Evolutionary conservation across 139 green algal species (phyloP), one percentile per base, ranked within the genome.

Genomic region (Dunaliella primolecta): DNA sequence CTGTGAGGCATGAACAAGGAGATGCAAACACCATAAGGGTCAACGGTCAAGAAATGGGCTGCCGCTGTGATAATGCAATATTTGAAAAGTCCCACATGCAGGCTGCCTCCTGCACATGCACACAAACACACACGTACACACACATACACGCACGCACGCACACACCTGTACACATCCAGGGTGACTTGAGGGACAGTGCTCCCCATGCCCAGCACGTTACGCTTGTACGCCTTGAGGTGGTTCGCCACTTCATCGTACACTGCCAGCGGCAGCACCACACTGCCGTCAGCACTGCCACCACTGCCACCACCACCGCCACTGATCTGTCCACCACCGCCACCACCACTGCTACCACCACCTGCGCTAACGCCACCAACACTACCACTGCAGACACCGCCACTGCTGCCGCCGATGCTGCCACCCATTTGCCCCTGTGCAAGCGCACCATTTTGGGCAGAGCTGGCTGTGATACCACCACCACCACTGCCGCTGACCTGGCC

Each of bases 241-340:
- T 2, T 55, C 25, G 81, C 80, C 36, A 92, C 86, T 25, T 79
- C 29, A 78, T 92, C 85, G 75, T 92, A 92, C 21, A 87, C n/a
- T 0, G 34, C 29, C 78, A 92, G 74, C 0, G 80, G 84, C 30
- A 92, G 89, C 31, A 81, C 3, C 46, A 91, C 78, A 25, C 80
- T 11, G 21, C 71, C 25, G 56, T 72, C 56, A 72, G 56, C 56
- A 15, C 15, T 32, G 71, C 15, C 20, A 15, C 7, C 46, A 64
- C 46, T 64, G 46, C 46, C 46, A 64, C 7, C 15, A 15, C 15
- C 15, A 15, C 46, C 46, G 46, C 36, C 31, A 64, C 46, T 64
- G 46, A 64, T 64, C 15, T 64, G 46, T 25, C 46, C 46, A 7
- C 46, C 46, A 64, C 46, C 15, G 46, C 46, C 46, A 7, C 7